These are phyloP conservation scores for Sporisorium iseilematis-ciliati DNA, from an alignment of 1,284 basidiomycete genomes.

Conservation along the genomic window DNA sequence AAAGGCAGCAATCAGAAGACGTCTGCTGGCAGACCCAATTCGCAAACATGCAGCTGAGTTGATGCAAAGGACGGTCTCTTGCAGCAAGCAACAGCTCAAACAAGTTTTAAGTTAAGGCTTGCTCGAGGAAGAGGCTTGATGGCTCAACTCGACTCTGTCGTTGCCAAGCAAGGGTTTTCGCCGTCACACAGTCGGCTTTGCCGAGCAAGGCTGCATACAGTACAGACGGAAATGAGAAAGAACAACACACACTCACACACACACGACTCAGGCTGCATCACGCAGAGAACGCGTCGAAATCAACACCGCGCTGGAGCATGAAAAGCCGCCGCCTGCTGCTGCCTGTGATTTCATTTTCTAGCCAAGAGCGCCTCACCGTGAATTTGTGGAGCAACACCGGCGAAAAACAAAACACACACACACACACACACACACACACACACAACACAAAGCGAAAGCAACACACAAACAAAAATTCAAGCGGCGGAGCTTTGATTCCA, in stretches of 20 bases:
- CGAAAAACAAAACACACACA: slow-evolving; percentile 2
- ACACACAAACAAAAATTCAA: slow-evolving; percentile 3
- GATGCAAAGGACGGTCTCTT: background rate
- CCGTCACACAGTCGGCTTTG: background rate
- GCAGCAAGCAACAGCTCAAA: background rate
- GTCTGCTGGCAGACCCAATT: background rate
- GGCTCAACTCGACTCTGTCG: background rate
- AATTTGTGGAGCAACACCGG: slow-evolving; percentile 12
- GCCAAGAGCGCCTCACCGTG: background rate
- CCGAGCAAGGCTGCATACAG: slow-evolving; percentile 2
- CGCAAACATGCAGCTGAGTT: slow-evolving; percentile 1
- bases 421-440: background rate
- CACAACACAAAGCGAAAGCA: background rate
- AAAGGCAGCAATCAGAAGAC: background rate
- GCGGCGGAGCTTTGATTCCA: slow-evolving; percentile 7
- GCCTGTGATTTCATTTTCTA: slow-evolving; percentile 4
- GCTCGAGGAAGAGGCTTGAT: background rate
- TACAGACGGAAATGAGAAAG: background rate
- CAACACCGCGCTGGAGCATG: background rate
- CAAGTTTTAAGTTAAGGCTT: background rate
- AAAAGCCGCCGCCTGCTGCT: slow-evolving; percentile 1
- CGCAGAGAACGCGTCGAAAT: slow-evolving; percentile 7
- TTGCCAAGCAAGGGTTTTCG: slow-evolving; percentile 3
- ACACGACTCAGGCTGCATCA: background rate
- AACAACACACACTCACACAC: background rate